A percentile compares a stretch with the other conserved stretches of the same genome.
Conservation (phyloP, 2,329 filamentous ascomycete species). For the Hawksworthiomyces lignivorus region DNA sequence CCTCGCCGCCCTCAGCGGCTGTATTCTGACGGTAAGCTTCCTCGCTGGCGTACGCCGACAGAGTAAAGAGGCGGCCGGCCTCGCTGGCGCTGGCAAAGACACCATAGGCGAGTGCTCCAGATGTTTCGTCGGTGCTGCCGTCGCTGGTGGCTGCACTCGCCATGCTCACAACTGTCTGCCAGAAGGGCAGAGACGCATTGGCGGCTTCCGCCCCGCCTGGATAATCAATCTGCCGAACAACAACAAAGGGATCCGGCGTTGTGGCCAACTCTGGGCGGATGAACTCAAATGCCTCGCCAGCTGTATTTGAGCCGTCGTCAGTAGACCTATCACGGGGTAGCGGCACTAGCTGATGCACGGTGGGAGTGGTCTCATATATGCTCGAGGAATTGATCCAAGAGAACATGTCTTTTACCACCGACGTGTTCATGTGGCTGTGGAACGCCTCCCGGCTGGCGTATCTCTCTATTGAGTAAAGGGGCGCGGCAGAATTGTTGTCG, state of each 20-base stretch:
- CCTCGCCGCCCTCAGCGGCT: not conserved
- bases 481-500: too few species aligned
- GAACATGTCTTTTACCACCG: slow-evolving; percentile 5
- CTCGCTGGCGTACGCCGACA: slow-evolving; percentile 3
- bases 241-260: slow-evolving; percentile 2
- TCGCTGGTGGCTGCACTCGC: not conserved
- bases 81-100: not conserved
- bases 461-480: slow-evolving; percentile 7
- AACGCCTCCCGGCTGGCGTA: slow-evolving; percentile 1
- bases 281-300: not conserved
- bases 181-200: not conserved
- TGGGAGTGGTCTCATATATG: not conserved
- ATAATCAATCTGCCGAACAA: slow-evolving; percentile 2
- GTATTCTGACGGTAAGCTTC: not conserved
- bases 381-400: slow-evolving; percentile 3
- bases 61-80: not conserved
- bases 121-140: not conserved
- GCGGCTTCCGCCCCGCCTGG: slow-evolving; percentile 1
- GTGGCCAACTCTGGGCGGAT: not conserved
- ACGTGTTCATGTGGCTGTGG: slow-evolving; percentile 2
- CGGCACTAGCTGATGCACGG: not conserved
- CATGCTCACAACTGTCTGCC: not conserved
- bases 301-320: not conserved
- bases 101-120: slow-evolving; percentile 1
- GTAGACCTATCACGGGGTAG: not conserved